A percentile compares a stretch with the other conserved stretches of the same genome.
Conservation (phyloP, 164 flowering plant genomes). For the Macadamia tetraphylla region DNA sequence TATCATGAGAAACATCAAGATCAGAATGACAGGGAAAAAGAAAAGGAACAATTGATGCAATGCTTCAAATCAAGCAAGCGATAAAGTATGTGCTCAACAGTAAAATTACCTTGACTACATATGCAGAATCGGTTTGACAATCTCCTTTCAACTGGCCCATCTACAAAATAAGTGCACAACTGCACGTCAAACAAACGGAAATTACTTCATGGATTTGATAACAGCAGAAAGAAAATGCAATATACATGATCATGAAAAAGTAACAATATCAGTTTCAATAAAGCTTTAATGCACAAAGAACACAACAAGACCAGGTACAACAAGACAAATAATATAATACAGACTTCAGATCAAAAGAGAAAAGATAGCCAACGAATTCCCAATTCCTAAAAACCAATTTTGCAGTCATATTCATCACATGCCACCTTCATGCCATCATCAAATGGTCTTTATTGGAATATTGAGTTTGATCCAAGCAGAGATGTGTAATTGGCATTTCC, state of each 20-base stretch:
- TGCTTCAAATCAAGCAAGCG: not conserved
- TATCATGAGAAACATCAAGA: not conserved
- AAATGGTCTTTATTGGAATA: too few species aligned
- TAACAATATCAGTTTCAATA: not conserved
- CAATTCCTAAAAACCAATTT: too few species aligned
- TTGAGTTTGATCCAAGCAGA: too few species aligned
- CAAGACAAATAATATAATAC: not conserved
- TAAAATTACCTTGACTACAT: conserved; percentile 65
- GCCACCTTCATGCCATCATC: too few species aligned
- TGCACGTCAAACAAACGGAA: conserved; percentile 82
- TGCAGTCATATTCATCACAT: too few species aligned
- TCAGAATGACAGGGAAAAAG: not conserved
- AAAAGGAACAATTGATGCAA: not conserved
- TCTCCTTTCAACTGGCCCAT: conserved; percentile 71
- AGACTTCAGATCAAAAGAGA: too few species aligned
- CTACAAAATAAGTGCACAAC: conserved; percentile 97
- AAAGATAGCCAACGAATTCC: too few species aligned
- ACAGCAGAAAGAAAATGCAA: not conserved
- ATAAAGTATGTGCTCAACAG: not conserved
- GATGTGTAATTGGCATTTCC: too few species aligned
- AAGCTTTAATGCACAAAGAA: not conserved
- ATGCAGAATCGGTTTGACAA: conserved; percentile 48
- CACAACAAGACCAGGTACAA: not conserved
- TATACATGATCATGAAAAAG: not conserved
- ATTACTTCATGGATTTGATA: conserved; percentile 40